Conservation (phyloP, 2,329 filamentous ascomycete genomes). For the Sporothrix mexicana region DNA sequence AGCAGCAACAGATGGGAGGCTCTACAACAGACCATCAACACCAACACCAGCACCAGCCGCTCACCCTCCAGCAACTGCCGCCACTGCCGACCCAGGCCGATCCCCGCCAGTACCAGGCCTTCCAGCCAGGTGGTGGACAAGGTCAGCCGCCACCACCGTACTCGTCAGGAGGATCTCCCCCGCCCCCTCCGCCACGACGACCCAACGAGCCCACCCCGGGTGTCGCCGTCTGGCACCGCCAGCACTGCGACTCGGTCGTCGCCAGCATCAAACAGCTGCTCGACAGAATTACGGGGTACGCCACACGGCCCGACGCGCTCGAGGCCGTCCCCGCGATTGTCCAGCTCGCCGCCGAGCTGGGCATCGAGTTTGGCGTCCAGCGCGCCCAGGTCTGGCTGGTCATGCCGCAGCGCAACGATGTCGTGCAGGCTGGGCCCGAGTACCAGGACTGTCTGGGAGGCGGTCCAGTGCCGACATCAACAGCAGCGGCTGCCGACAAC, state of each 20-base stretch:
- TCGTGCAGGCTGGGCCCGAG: conserved; percentile 32
- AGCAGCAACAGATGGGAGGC: conserved; percentile 6
- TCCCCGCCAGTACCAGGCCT: conserved; percentile 26
- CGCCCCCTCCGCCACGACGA: conserved; percentile 10
- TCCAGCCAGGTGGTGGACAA: conserved; percentile 22
- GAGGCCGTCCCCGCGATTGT: conserved; percentile 30
- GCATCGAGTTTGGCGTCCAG: conserved; percentile 37
- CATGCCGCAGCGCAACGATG: not conserved
- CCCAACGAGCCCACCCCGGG: not conserved
- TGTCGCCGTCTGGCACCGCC: conserved; percentile 22
- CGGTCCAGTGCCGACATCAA: not conserved
- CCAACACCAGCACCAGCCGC: conserved; percentile 7
- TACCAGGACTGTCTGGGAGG: conserved; percentile 33
- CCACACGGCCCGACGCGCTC: conserved; percentile 25
- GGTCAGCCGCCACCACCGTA: not conserved
- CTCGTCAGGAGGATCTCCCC: not conserved
- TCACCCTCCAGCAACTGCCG: conserved; percentile 8
- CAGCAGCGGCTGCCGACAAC: conserved; percentile 1
- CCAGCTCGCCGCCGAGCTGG: conserved; percentile 33
- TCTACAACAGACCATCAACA: not conserved
- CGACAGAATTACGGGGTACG: conserved; percentile 30
- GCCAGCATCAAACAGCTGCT: conserved; percentile 28
- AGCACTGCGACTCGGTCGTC: conserved; percentile 30
- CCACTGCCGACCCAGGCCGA: not conserved
- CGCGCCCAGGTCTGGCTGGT: conserved; percentile 32